Base-by-base conservation (phyloP, 2,329 filamentous ascomycete genomes). In the Talaromyces sp. region DNA sequence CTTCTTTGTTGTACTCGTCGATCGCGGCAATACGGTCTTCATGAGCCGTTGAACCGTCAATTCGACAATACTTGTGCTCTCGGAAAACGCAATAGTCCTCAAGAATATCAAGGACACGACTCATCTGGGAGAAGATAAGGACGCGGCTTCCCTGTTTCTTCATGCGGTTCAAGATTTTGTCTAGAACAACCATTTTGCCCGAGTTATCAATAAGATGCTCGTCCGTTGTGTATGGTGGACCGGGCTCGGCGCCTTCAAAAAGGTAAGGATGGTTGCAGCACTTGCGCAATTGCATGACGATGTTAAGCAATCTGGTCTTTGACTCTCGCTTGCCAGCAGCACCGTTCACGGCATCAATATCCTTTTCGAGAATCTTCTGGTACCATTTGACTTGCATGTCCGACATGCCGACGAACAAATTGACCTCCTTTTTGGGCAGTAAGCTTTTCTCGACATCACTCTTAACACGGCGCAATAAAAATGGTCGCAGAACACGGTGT, bases 321-420 rank as follows among this genome's bases (percentile, higher is more conserved):
- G 94, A 98, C 79, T 99, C 95, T 66, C 93, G 90, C 81, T 97
- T 99, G 60, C 95, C 95, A 68, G 90, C 92, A 35, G 94, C 95
- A 67, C 95, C 95, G 71, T 99, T 99, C 72, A 99, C 94, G 14
- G 95, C 95, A 77, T 99, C 95, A 67, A 99, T 99, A 73, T 99
- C 95, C 80, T 98, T 99, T 74, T 99, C 95, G 3, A 99, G 83
- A 71, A 99, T 99, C 82, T 97, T 98, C 78, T 97, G 91, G 75
- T 99, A 99, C 94, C 95, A 99, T 75, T 95, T 96, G 70, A 97
- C 87, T 77, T 99, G 95, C 95, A 99, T 99, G 65, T 97, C 93
- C 0, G 95, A 93, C 94, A 99, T 97, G 70, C 94, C 95, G 70
- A 99, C 90, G 75, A 98, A 99, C 33, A 99, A 80, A 70, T 99